Evolutionary conservation across 345 rosid species (phyloP).

Genomic region (Arabidopsis suecica): DNA sequence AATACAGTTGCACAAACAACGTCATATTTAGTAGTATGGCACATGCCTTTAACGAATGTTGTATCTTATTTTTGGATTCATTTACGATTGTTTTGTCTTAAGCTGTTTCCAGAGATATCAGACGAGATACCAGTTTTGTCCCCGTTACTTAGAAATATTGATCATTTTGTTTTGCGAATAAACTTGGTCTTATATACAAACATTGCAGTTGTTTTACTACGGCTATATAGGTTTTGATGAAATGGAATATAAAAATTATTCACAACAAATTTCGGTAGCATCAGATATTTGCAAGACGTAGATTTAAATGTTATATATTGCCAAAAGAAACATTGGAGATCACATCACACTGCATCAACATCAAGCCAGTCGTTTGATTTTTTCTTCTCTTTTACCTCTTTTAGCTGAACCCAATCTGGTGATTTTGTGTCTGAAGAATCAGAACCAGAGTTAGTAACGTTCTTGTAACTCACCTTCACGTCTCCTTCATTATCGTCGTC

Average conservation of each 20-base stretch:
- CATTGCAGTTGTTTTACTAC: not conserved
- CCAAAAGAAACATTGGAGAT: constrained; percentile 7
- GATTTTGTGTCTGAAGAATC: constrained; percentile 17
- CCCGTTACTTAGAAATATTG: not conserved
- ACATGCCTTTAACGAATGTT: constrained; percentile 1
- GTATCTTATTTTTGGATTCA: not conserved
- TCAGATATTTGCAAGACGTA: constrained; percentile 14
- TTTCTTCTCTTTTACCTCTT: constrained; percentile 31
- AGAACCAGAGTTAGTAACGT: constrained; percentile 18
- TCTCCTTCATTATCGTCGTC: constrained; percentile 45
- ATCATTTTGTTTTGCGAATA: not conserved
- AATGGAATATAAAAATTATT: constrained; percentile 9
- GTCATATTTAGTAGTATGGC: not conserved
- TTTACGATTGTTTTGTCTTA: not conserved
- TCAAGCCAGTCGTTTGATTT: constrained; percentile 27
- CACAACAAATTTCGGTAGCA: not conserved
- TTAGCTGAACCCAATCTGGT: constrained; percentile 19
- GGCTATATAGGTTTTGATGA: not conserved
- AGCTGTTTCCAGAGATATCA: constrained; percentile 1
- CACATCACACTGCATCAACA: constrained; percentile 19
- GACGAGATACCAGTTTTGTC: constrained; percentile 32
- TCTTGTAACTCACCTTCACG: constrained; percentile 52
- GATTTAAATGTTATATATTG: not conserved
- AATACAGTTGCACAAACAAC: not conserved
- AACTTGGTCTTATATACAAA: constrained; percentile 8